phyloP scores from a whole-genome alignment of 129 eudicot genomes.

The Scalesia atractyloides region DNA sequence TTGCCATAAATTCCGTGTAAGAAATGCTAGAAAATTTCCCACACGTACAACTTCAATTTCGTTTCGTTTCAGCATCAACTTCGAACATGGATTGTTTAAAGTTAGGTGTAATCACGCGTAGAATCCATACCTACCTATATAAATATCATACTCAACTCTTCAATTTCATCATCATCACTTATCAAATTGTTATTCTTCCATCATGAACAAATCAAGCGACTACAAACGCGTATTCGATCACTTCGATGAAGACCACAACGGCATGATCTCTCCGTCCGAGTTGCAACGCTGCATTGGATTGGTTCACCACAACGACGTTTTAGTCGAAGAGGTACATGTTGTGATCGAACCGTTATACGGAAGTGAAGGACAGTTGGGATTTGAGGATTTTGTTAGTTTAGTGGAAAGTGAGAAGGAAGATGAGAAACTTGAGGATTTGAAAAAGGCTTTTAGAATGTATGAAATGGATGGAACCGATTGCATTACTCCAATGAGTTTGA shows the following conservation, averaged over 20 bases:
- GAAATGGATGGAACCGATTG: slow-evolving; percentile 42
- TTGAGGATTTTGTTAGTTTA: slow-evolving; percentile 34
- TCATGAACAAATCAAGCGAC: no score
- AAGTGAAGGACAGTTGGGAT: slow-evolving; percentile 23
- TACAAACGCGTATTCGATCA: slow-evolving; percentile 35
- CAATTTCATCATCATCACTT: neutral
- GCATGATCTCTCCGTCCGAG: slow-evolving; percentile 31
- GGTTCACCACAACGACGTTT: slow-evolving; percentile 1
- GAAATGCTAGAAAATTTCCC: slow-evolving; percentile 11
- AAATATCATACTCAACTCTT: slow-evolving; percentile 7
- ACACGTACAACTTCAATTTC: neutral
- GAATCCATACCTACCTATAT: neutral
- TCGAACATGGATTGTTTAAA: neutral
- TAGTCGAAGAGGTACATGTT: slow-evolving; percentile 24
- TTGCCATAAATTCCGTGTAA: slow-evolving; percentile 15
- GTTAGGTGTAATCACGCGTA: slow-evolving; percentile 7
- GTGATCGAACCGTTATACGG: slow-evolving; percentile 12
- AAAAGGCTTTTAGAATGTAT: slow-evolving; percentile 46
- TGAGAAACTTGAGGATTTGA: slow-evolving; percentile 35
- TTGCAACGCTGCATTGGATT: slow-evolving; percentile 19
- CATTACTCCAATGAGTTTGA: slow-evolving; percentile 52
- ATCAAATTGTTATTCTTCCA: neutral
- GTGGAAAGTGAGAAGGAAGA: slow-evolving; percentile 38
- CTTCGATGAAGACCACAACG: slow-evolving; percentile 31
- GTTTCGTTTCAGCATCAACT: slow-evolving; percentile 26